Base-by-base conservation (phyloP, 2,329 filamentous ascomycete species). In the Ophiostoma montium region DNA sequence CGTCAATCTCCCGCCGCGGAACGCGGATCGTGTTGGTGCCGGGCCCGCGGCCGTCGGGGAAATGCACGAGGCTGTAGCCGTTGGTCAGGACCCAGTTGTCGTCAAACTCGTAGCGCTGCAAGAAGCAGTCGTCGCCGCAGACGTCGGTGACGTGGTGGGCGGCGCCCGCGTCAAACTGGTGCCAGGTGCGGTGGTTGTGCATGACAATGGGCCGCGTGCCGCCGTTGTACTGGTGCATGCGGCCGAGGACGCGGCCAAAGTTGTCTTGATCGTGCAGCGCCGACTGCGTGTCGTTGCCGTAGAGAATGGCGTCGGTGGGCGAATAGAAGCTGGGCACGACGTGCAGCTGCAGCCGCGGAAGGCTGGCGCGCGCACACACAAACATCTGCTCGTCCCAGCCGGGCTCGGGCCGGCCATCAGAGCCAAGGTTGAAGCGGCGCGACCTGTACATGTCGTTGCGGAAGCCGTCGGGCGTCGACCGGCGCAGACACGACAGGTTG, bases 1-100 rank as follows among this genome's bases (percentile, higher is more conserved):
- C n/a, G n/a, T n/a, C n/a, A n/a, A n/a, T 15, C 27, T 42, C 42
- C 23, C 27, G 35, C 30, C 38, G 38, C 50, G 35, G n/a, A 30
- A 49, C 42, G 9, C 43, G 43, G 7, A 21, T 8, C 27, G 30
- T 16, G 35, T 46, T 35, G 15, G 16, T 15, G 8, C 19, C 16
- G 10, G 18, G 30, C n/a, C 16, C 23, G n/a, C 21, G 64, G 47
- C 65, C 62, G 45, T 50, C 30, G 0, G 63, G 62, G 54, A 47
- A 35, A 32, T 38, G 32, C 2, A 62, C 64, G 50, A 73, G 62
- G 30, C 67, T 66, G 55, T 69, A 62, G 5, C 70, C 70, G 52
- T 71, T 72, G 39, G 70, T 65, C 5, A 73, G 61, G 4, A 71
- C 61, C 70, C 70, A 73, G 55, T 65, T 62, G 55, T 70, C 68